phyloP scores from a whole-genome alignment of 345 rosid genomes.

The Citrus cavaleriei region DNA sequence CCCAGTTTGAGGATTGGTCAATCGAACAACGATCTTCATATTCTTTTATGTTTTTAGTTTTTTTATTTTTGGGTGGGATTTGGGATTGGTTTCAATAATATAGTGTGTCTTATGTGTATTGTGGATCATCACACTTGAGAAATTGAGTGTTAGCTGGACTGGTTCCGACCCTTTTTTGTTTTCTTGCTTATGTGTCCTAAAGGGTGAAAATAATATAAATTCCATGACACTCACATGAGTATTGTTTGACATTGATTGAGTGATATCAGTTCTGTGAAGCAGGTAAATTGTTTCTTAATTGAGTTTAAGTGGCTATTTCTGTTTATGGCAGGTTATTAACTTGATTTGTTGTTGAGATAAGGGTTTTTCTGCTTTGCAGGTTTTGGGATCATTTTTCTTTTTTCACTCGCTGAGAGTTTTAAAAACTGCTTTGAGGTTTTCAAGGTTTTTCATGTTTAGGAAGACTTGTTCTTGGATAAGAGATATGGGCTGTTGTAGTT shows the following conservation, averaged over 20 bases:
- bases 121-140: neutral
- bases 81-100: neutral
- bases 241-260: neutral
- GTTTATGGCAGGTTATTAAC: neutral
- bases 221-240: neutral
- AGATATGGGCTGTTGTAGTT: constrained; percentile 87
- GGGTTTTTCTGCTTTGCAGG: constrained; percentile 27
- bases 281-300: neutral
- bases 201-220: neutral
- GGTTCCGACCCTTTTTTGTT: neutral
- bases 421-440: constrained; percentile 8
- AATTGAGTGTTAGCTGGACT: neutral
- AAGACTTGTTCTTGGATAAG: constrained; percentile 52
- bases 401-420: constrained; percentile 22
- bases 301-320: neutral
- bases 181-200: neutral
- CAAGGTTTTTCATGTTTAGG: constrained; percentile 43
- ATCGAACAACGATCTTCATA: neutral
- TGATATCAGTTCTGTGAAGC: neutral
- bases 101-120: neutral
- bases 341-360: constrained; percentile 7
- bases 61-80: neutral
- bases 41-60: neutral
- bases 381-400: constrained; percentile 11
- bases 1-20: neutral